Evolutionary conservation across 257 asterid species (phyloP).

Genomic region (Solanum clarkiae): DNA sequence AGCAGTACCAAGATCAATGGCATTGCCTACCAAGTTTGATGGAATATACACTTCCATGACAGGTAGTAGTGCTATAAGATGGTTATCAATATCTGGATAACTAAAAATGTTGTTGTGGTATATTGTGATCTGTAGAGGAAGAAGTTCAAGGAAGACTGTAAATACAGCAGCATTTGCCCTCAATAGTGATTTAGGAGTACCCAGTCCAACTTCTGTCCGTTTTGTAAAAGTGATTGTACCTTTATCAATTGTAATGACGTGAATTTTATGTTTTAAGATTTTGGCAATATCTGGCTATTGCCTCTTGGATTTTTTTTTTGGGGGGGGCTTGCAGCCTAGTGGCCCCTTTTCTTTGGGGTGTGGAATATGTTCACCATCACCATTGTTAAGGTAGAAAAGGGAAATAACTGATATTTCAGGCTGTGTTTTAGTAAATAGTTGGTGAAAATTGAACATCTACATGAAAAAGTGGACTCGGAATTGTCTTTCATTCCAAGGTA

Average conservation of each 20-base stretch:
- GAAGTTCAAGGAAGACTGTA: background rate
- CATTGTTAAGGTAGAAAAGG: no score
- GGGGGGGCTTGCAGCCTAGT: background rate
- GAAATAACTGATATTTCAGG: no score
- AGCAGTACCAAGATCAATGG: background rate
- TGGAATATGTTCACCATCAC: no score
- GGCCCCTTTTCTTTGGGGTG: background rate
- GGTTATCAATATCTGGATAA: background rate
- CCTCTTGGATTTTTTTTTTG: background rate
- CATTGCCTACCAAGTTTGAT: background rate
- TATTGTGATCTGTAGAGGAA: background rate
- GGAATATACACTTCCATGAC: background rate
- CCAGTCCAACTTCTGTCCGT: background rate
- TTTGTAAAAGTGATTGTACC: background rate
- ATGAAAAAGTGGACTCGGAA: no score
- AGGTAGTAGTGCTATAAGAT: background rate
- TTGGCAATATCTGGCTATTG: background rate
- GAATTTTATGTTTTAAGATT: background rate
- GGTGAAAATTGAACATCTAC: no score
- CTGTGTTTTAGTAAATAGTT: no score
- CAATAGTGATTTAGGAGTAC: background rate
- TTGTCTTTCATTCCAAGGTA: no score
- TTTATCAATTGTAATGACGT: background rate
- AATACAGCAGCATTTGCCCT: background rate
- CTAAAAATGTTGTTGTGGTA: background rate